These are phyloP conservation scores for Ophiocordyceps camponoti-floridani DNA, from an alignment of 2,329 filamentous ascomycete genomes.

Conservation along the genomic window DNA sequence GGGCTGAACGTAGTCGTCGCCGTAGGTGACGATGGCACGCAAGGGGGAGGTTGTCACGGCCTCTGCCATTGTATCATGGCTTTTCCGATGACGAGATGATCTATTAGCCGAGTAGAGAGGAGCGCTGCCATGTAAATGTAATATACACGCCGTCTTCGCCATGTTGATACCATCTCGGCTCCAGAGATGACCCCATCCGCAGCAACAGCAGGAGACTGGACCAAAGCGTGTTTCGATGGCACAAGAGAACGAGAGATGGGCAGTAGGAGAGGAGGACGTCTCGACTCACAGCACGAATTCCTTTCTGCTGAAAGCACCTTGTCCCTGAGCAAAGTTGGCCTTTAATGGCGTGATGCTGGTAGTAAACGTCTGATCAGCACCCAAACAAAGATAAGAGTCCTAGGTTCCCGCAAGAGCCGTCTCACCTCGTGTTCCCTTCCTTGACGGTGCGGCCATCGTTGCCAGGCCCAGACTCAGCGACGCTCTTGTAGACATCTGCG, in stretches of 20 bases:
- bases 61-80: background rate
- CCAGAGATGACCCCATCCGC: background rate
- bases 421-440: conserved; percentile 66
- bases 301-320: conserved; percentile 40
- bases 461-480: conserved; percentile 60
- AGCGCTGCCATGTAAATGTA: conserved; percentile 8
- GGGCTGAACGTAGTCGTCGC: conserved; percentile 77
- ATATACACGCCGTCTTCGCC: conserved; percentile 8
- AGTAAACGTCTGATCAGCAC: background rate
- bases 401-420: background rate
- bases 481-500: conserved; percentile 69
- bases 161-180: conserved; percentile 2
- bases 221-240: background rate
- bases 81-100: conserved; percentile 16
- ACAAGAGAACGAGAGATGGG: background rate
- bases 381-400: background rate
- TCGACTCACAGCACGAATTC: conserved; percentile 71
- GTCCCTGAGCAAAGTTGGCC: conserved; percentile 77
- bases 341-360: conserved; percentile 71
- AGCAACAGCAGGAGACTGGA: background rate
- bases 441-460: conserved; percentile 90
- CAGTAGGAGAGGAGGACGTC: background rate
- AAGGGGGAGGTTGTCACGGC: conserved; percentile 4
- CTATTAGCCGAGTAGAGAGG: conserved; percentile 9
- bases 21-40: conserved; percentile 66